phyloP scores from a whole-genome alignment of 306 rosid species.

The Acacia acuminata region DNA sequence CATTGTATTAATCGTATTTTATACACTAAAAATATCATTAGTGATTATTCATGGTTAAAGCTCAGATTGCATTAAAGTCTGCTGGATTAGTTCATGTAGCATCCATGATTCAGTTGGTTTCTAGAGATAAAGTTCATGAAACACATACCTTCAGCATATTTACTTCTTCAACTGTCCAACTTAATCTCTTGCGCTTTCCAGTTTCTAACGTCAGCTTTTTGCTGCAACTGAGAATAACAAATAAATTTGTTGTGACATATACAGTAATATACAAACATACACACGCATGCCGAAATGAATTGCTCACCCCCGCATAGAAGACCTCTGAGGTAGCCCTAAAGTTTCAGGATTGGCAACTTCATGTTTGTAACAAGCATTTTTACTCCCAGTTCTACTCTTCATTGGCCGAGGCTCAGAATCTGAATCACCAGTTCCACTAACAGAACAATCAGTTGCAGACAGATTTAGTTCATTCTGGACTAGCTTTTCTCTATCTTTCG shows the following conservation, averaged over 20 bases:
- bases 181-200: slow-evolving; percentile 33
- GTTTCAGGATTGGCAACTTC: slow-evolving; percentile 29
- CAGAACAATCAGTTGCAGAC: slow-evolving; percentile 29
- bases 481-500: slow-evolving; percentile 27
- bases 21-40: background rate
- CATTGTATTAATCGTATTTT: background rate
- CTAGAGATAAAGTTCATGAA: slow-evolving; percentile 1
- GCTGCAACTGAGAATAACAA: slow-evolving; percentile 35
- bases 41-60: background rate
- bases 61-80: background rate
- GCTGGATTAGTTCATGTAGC: background rate
- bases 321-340: background rate
- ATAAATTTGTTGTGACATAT: background rate
- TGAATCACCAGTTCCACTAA: slow-evolving; percentile 39
- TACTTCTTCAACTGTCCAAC: slow-evolving; percentile 48
- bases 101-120: slow-evolving; percentile 6
- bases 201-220: background rate
- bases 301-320: slow-evolving; percentile 30
- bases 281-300: background rate
- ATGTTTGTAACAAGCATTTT: background rate
- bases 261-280: background rate
- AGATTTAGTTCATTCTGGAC: slow-evolving; percentile 19
- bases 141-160: slow-evolving; percentile 38
- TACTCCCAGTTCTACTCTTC: background rate
- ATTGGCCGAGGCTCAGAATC: background rate